These are phyloP conservation scores for Colletotrichum sp. DNA, from an alignment of 2,329 filamentous ascomycete species.

Conservation along the genomic window DNA sequence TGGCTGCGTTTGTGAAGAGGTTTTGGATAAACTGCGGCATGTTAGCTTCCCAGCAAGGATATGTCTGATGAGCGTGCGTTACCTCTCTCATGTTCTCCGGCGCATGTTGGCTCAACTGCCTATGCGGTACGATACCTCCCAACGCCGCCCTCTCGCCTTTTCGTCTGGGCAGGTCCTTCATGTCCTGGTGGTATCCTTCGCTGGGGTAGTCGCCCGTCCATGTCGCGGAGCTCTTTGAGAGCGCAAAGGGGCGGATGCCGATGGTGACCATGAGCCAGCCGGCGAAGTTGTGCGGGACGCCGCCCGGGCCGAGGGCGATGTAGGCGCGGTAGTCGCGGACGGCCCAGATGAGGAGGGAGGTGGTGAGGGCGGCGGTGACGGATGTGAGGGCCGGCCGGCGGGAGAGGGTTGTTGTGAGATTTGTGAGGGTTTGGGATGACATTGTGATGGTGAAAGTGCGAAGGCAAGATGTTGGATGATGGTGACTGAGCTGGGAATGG, in stretches of 20 bases:
- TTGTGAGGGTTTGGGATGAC: not conserved
- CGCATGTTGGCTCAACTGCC: constrained; percentile 14
- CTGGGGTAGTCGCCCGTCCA: constrained; percentile 8
- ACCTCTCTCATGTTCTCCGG: constrained; percentile 15
- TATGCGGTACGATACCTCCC: constrained; percentile 14
- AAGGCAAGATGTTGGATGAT: not conserved
- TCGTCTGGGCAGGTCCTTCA: not conserved
- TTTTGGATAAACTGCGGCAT: not conserved
- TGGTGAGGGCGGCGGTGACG: not conserved
- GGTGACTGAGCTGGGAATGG: fast-evolving
- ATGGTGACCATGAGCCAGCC: constrained; percentile 40
- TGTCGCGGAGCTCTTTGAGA: not conserved
- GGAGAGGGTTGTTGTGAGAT: not conserved
- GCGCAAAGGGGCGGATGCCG: constrained; percentile 12
- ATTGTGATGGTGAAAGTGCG: not conserved
- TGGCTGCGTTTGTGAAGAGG: constrained; percentile 20
- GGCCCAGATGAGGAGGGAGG: not conserved
- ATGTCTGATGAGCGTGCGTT: not conserved
- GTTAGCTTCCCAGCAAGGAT: not conserved
- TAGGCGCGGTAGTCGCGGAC: constrained; percentile 38
- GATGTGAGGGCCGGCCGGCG: not conserved
- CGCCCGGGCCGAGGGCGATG: constrained; percentile 47
- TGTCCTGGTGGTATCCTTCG: not conserved
- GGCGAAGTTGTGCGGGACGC: constrained; percentile 44
- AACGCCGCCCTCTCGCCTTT: not conserved